Evolutionary conservation across 495 filamentous ascomycete species (phyloP).

Genomic region (Friedmanniomyces simplex): DNA sequence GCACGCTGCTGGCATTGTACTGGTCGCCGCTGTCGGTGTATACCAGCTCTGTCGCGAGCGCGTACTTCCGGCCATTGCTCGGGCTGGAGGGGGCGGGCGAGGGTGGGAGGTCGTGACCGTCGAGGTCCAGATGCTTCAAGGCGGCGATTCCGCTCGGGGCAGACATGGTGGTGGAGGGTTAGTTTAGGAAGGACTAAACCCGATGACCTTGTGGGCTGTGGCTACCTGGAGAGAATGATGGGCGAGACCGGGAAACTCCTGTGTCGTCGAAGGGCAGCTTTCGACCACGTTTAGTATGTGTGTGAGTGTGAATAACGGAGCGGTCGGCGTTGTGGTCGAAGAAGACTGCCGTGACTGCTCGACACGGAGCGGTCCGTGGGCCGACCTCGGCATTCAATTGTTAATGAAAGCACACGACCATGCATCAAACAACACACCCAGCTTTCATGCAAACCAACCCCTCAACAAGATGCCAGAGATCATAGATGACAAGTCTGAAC

Average conservation of each 20-base stretch:
- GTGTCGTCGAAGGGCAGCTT: not conserved
- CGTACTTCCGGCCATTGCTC: slow-evolving; percentile 71
- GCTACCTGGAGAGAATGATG: not conserved
- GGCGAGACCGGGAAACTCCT: not conserved
- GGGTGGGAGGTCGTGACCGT: slow-evolving; percentile 84
- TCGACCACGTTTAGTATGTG: too few species aligned
- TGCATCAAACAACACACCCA: not conserved
- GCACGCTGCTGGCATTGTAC: slow-evolving; percentile 87
- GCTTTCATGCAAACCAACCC: not conserved
- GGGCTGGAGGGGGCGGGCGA: slow-evolving; percentile 92
- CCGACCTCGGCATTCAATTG: not conserved
- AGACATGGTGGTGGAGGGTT: not conserved
- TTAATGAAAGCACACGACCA: not conserved
- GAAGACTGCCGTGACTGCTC: not conserved
- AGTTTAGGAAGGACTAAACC: not conserved
- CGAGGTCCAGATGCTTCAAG: slow-evolving; percentile 64
- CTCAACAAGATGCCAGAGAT: slow-evolving; percentile 31
- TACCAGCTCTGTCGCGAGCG: slow-evolving; percentile 88
- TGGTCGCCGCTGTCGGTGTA: slow-evolving; percentile 93
- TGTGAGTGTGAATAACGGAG: not conserved
- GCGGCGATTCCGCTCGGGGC: slow-evolving; percentile 37
- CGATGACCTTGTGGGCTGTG: not conserved
- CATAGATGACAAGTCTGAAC: slow-evolving; percentile 75
- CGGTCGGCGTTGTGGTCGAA: not conserved
- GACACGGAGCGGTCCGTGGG: not conserved